A percentile compares a stretch with the other conserved stretches of the same genome.
phyloP scores from a whole-genome alignment of 2,329 filamentous ascomycete genomes.

The Ascomycota sp. region DNA sequence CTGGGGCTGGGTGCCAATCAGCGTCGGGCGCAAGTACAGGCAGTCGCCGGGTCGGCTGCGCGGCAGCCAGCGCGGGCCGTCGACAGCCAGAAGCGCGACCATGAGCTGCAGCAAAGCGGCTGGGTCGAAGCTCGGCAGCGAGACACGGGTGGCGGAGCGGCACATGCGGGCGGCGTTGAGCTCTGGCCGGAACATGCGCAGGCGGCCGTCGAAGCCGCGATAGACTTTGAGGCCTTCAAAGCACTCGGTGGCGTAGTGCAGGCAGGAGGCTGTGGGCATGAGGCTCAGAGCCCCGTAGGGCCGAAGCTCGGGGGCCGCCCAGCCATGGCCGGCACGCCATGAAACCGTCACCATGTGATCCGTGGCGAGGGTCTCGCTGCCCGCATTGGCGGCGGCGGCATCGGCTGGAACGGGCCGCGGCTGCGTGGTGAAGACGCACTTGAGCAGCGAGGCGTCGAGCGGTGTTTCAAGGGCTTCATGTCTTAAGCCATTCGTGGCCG shows the following conservation, averaged over 20 bases:
- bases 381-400: slow-evolving; percentile 22
- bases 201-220: slow-evolving; percentile 51
- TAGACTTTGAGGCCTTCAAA: slow-evolving; percentile 73
- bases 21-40: slow-evolving; percentile 66
- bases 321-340: slow-evolving; percentile 45
- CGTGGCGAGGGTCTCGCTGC: slow-evolving; percentile 36
- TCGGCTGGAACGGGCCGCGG: slow-evolving; percentile 28
- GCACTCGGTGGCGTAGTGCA: slow-evolving; percentile 81
- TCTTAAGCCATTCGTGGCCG: slow-evolving; percentile 3
- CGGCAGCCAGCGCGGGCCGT: slow-evolving; percentile 62
- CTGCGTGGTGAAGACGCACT: slow-evolving; percentile 25
- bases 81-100: slow-evolving; percentile 44
- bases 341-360: slow-evolving; percentile 71
- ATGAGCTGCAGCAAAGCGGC: slow-evolving; percentile 53
- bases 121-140: slow-evolving; percentile 51
- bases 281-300: slow-evolving; percentile 59
- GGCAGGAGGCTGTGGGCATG: slow-evolving; percentile 56
- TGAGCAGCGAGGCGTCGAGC: slow-evolving; percentile 40
- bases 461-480: slow-evolving; percentile 15
- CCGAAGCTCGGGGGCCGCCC: slow-evolving; percentile 49
- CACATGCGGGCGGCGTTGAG: slow-evolving; percentile 46
- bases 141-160: slow-evolving; percentile 40
- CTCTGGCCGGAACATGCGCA: slow-evolving; percentile 57
- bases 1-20: slow-evolving; percentile 63
- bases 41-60: slow-evolving; percentile 42